A percentile compares a stretch with the other conserved stretches of the same genome.
Conservation (phyloP, 495 filamentous ascomycete genomes). For the Penicillium verhagenii region DNA sequence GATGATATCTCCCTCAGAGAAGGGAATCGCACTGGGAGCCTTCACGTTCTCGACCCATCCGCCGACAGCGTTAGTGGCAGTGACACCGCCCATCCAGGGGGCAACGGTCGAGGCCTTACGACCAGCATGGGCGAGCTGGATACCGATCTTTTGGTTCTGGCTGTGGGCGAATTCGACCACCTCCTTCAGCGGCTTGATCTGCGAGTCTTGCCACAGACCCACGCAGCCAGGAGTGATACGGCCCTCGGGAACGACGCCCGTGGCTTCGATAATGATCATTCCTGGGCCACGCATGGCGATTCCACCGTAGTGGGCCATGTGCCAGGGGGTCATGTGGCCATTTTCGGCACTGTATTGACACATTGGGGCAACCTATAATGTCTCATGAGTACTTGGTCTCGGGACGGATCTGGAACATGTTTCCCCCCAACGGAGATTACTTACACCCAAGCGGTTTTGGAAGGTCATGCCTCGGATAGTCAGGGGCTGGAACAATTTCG, state of each 20-base stretch:
- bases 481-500: slow-evolving; percentile 69
- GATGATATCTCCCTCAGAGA: slow-evolving; percentile 46
- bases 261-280: slow-evolving; percentile 70
- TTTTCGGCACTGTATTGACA: slow-evolving; percentile 70
- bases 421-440: slow-evolving; percentile 17
- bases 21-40: slow-evolving; percentile 55
- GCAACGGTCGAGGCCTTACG: slow-evolving; percentile 69
- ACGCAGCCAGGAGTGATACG: slow-evolving; percentile 71
- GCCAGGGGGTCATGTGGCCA: slow-evolving; percentile 63
- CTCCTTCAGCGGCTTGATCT: slow-evolving; percentile 60
- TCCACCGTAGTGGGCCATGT: slow-evolving; percentile 56
- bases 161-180: slow-evolving; percentile 70
- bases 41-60: slow-evolving; percentile 63
- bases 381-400: slow-evolving; percentile 1
- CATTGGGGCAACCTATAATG: slow-evolving; percentile 52
- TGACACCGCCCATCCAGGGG: slow-evolving; percentile 57
- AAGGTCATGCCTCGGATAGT: slow-evolving; percentile 57
- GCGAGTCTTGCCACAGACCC: slow-evolving; percentile 73
- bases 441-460: slow-evolving; percentile 60
- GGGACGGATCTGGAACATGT: background rate
- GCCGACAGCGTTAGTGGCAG: slow-evolving; percentile 53
- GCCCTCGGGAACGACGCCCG: slow-evolving; percentile 67
- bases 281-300: slow-evolving; percentile 67
- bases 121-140: slow-evolving; percentile 77
- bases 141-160: slow-evolving; percentile 68